Evolutionary conservation across 345 rosid species (phyloP).

Genomic region (Adansonia digitata): DNA sequence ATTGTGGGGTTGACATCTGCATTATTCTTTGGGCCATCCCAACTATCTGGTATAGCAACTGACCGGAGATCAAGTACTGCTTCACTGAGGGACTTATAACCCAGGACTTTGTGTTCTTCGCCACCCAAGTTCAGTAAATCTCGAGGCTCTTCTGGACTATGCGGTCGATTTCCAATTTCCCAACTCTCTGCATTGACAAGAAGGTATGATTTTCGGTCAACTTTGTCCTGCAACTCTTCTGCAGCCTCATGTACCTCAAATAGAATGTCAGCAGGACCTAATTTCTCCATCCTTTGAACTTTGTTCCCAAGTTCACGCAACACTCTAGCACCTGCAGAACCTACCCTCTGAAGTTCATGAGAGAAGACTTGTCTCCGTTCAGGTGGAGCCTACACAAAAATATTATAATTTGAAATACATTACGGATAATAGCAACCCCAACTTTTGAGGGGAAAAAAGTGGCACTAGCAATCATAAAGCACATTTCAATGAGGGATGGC

Average conservation of each 20-base stretch:
- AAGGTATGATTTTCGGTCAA: slow-evolving; percentile 81
- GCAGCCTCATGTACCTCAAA: slow-evolving; percentile 64
- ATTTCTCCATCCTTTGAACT: slow-evolving; percentile 79
- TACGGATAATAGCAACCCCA: not conserved
- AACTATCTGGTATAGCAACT: slow-evolving; percentile 19
- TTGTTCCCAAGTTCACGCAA: slow-evolving; percentile 70
- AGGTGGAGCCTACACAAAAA: slow-evolving; percentile 60
- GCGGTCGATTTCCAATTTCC: slow-evolving; percentile 68
- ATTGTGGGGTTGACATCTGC: slow-evolving; percentile 13
- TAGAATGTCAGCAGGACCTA: slow-evolving; percentile 61
- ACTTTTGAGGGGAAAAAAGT: not conserved
- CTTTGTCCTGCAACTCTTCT: slow-evolving; percentile 65
- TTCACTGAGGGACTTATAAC: slow-evolving; percentile 66
- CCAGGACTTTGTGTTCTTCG: slow-evolving; percentile 38
- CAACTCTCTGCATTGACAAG: slow-evolving; percentile 79
- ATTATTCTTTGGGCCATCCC: slow-evolving; percentile 13
- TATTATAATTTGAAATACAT: slow-evolving; percentile 3
- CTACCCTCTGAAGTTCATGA: slow-evolving; percentile 62
- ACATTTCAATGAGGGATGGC: not conserved
- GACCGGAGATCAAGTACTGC: slow-evolving; percentile 59
- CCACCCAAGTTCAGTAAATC: slow-evolving; percentile 47
- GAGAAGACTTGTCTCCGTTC: slow-evolving; percentile 68
- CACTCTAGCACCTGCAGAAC: slow-evolving; percentile 65
- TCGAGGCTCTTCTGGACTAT: slow-evolving; percentile 40
- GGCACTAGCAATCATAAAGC: not conserved